Conservation (phyloP, 75 land plant species). For the Sequoiadendron giganteum region DNA sequence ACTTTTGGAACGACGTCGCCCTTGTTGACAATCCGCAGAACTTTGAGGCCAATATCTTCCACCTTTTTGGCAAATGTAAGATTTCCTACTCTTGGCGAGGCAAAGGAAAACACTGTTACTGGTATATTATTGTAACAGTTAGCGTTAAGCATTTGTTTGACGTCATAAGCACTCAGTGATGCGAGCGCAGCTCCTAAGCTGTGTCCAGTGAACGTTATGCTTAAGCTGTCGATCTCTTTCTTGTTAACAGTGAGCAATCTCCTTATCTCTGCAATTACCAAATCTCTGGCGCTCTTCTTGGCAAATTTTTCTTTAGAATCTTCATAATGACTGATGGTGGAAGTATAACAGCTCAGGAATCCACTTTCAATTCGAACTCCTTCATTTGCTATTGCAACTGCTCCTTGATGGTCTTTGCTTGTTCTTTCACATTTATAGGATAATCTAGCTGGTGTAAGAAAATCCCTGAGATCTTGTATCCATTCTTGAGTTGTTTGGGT, state of each 20-base stretch:
- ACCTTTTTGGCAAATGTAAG: conserved; percentile 7
- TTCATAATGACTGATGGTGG: not conserved
- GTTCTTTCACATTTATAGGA: not conserved
- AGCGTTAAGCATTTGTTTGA: not conserved
- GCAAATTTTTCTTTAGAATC: not conserved
- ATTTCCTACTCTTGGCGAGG: conserved; percentile 29
- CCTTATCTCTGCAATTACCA: conserved; percentile 18
- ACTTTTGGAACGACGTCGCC: conserved; percentile 29
- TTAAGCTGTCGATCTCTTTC: conserved; percentile 2
- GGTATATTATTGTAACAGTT: not conserved
- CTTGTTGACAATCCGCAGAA: conserved; percentile 22
- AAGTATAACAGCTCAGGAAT: not conserved
- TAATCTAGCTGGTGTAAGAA: not conserved
- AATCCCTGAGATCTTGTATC: not conserved
- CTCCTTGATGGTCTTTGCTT: not conserved
- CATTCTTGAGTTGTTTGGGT: conserved; percentile 19
- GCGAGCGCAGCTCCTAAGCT: conserved; percentile 49
- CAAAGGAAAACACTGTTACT: conserved; percentile 26
- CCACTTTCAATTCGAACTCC: not conserved
- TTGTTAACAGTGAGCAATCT: conserved; percentile 19
- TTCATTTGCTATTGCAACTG: not conserved
- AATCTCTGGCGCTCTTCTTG: conserved; percentile 19
- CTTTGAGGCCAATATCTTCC: conserved; percentile 24
- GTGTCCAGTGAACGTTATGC: conserved; percentile 42
- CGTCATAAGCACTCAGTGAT: conserved; percentile 26